Percentiles rank a stretch among this genome's conserved stretches.
phyloP scores from a whole-genome alignment of 2,329 filamentous ascomycete species.

The Colletotrichum magnum region DNA sequence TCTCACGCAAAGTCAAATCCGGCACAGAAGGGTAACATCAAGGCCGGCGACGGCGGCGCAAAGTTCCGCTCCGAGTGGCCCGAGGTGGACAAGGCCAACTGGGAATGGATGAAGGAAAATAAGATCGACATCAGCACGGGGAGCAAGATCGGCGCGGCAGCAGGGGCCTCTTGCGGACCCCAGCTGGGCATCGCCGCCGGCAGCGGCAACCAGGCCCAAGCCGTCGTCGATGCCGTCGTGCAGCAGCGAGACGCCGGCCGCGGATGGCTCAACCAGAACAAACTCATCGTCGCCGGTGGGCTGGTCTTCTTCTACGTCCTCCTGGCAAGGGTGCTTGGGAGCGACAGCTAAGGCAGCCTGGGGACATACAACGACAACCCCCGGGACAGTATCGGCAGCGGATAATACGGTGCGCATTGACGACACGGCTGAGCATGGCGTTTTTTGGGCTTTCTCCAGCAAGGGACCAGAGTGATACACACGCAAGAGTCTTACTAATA shows the following conservation, averaged over 20 bases:
- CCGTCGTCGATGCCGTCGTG: slow-evolving; percentile 82
- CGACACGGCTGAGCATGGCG: slow-evolving; percentile 39
- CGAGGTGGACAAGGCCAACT: slow-evolving; percentile 90
- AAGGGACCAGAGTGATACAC: slow-evolving; percentile 30
- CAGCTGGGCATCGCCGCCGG: slow-evolving; percentile 72
- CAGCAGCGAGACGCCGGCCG: slow-evolving; percentile 85
- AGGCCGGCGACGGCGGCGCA: slow-evolving; percentile 90
- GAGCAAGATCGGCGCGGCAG: slow-evolving; percentile 66
- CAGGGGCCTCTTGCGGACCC: slow-evolving; percentile 61
- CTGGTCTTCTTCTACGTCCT: slow-evolving; percentile 87
- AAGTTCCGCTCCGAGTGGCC: slow-evolving; percentile 94
- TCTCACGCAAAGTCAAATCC: slow-evolving; percentile 71
- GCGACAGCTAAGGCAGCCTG: slow-evolving; percentile 44
- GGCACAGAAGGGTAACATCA: slow-evolving; percentile 81
- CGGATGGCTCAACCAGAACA: slow-evolving; percentile 86
- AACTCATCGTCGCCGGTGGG: slow-evolving; percentile 78
- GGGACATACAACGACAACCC: neutral
- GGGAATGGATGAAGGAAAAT: slow-evolving; percentile 89
- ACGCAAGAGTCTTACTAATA: slow-evolving; percentile 34
- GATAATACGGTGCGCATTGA: slow-evolving; percentile 30
- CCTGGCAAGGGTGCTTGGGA: slow-evolving; percentile 80
- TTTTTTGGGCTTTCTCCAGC: slow-evolving; percentile 35
- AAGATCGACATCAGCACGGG: slow-evolving; percentile 85
- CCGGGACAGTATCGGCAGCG: slow-evolving; percentile 7
- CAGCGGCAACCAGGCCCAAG: slow-evolving; percentile 74